Conservation (phyloP, 352 stramenopile genomes). For the Pythium utonaiense region DNA sequence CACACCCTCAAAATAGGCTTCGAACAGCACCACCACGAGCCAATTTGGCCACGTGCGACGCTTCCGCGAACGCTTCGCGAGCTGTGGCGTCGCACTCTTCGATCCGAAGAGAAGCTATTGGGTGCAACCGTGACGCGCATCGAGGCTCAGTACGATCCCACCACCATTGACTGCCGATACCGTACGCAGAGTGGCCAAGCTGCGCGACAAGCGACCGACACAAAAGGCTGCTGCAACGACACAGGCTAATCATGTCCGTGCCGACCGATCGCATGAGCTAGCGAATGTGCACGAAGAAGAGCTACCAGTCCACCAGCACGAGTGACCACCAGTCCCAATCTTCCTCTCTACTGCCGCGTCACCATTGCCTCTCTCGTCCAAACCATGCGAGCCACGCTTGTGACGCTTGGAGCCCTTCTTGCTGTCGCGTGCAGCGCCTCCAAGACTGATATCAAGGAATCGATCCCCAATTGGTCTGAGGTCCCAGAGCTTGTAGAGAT, state of each 20-base stretch:
- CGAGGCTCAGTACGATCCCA: too few relatives aligned
- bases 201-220: neutral
- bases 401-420: too few relatives aligned
- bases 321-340: neutral
- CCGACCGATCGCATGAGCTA: neutral
- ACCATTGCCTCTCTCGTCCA: too few relatives aligned
- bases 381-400: neutral
- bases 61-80: neutral
- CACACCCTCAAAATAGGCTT: neutral
- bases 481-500: too few relatives aligned
- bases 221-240: too few relatives aligned
- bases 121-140: neutral
- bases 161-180: neutral
- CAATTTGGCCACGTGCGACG: neutral
- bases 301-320: neutral
- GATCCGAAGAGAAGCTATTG: too few relatives aligned
- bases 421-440: too few relatives aligned
- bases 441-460: too few relatives aligned
- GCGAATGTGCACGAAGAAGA: neutral
- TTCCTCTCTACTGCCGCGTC: neutral
- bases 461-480: too few relatives aligned
- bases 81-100: neutral
- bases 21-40: neutral
- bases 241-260: neutral
- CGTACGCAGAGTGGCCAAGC: neutral